A percentile compares a stretch with the other conserved stretches of the same genome.
These are phyloP conservation scores for Saksenaea oblongispora DNA, from an alignment of 371 early-diverging fungal genomes.

Conservation along the genomic window DNA sequence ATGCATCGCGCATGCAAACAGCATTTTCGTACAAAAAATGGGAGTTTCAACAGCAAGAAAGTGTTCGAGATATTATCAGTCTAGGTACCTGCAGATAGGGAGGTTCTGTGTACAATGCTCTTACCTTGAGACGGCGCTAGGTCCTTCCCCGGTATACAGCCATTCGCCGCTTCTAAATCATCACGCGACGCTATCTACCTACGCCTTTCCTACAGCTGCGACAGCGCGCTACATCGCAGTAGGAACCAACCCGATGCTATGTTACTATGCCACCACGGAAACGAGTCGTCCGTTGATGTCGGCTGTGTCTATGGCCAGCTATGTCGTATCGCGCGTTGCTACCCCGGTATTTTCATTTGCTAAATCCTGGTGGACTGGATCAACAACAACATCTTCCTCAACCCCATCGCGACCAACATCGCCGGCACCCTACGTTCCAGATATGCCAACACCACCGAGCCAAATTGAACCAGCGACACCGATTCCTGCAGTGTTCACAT, in stretches of 20 bases:
- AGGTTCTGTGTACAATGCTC: no score
- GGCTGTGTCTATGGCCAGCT: constrained; percentile 60
- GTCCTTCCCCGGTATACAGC: constrained; percentile 30
- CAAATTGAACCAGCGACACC: constrained; percentile 60
- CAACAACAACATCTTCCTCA: constrained; percentile 4
- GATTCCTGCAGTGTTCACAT: constrained; percentile 45
- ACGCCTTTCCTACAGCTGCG: constrained; percentile 35
- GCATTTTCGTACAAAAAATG: constrained; percentile 66
- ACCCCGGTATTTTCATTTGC: constrained; percentile 65
- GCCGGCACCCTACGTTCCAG: constrained; percentile 47
- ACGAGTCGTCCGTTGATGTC: constrained; percentile 56
- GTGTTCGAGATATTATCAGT: constrained; percentile 53
- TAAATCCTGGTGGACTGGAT: constrained; percentile 58
- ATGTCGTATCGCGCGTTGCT: constrained; percentile 57
- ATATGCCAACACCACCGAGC: constrained; percentile 35
- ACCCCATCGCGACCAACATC: constrained; percentile 29
- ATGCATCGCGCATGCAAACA: constrained; percentile 48
- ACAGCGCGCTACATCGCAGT: constrained; percentile 62
- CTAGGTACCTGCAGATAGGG: constrained; percentile 53
- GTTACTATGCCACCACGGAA: constrained; percentile 59
- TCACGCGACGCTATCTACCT: constrained; percentile 28
- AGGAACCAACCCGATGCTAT: constrained; percentile 60
- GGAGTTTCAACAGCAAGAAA: constrained; percentile 55
- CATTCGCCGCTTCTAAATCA: constrained; percentile 15
- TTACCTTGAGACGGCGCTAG: no score